Percentiles rank a stretch among this genome's conserved stretches.
Conservation (phyloP, 2,329 filamentous ascomycete genomes). For the Byssoonygena ceratinophila region DNA sequence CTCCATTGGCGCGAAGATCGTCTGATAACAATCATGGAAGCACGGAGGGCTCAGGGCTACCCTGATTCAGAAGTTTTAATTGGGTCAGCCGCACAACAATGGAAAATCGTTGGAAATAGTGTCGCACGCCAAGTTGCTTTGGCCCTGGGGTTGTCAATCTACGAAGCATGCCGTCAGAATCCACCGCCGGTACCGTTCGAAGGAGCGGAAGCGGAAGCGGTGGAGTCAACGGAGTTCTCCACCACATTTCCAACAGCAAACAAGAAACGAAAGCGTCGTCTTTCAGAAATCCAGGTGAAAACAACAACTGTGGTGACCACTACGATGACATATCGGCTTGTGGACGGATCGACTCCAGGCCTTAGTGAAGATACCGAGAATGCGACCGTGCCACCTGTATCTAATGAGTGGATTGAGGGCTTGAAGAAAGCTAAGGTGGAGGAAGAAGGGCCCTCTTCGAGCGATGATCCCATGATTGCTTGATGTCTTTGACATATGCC, state of each 20-base stretch:
- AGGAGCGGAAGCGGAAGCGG: not conserved
- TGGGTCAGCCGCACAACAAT: slow-evolving; percentile 47
- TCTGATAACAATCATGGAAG: slow-evolving; percentile 55
- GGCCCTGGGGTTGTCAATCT: slow-evolving; percentile 53
- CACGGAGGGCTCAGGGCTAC: slow-evolving; percentile 57
- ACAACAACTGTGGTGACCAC: slow-evolving; percentile 7
- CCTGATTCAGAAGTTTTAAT: slow-evolving; percentile 60
- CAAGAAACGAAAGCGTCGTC: slow-evolving; percentile 1
- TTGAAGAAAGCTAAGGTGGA: not conserved
- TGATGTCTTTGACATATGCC: no score
- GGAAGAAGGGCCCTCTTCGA: not conserved
- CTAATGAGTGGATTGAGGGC: not conserved
- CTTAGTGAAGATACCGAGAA: no score
- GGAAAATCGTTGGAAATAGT: slow-evolving; percentile 63
- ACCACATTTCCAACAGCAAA: no score
- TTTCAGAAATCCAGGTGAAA: slow-evolving; percentile 4
- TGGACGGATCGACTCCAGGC: not conserved
- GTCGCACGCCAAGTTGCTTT: slow-evolving; percentile 60
- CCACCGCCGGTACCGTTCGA: not conserved
- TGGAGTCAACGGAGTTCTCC: not conserved
- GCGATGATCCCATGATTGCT: not conserved
- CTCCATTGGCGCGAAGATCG: slow-evolving; percentile 60
- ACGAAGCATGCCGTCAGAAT: slow-evolving; percentile 44
- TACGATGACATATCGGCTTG: slow-evolving; percentile 6
- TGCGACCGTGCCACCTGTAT: not conserved